Base-by-base conservation (phyloP, 257 asterid genomes). In the Cinchona pubescens region DNA sequence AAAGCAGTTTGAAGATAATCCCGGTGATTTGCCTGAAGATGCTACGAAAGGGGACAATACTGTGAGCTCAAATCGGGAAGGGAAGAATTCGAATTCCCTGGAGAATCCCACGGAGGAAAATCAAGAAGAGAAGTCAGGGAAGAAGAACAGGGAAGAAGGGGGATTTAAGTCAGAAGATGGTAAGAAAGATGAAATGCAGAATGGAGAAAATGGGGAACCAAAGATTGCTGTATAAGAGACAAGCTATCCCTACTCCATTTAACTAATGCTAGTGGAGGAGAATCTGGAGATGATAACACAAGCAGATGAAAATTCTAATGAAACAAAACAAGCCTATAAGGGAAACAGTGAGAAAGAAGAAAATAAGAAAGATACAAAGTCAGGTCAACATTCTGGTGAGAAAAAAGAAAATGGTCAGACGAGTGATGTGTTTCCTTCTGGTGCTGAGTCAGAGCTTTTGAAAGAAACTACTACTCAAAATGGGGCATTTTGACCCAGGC, bases 401-500 rank as follows among this genome's bases (percentile, higher is more conserved):
- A 85, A 85, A 61, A 83, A 80, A 82, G 91, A 89, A 60, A 58
- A 67, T 45, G 69, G 34, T 49, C 77, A 76, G 72, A 25, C 73
- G 55, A 68, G 63, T 76, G 94, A 89, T 45, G 83, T 82, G 55
- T 89, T 86, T 82, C 96, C 97, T n/a, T n/a, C n/a, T n/a, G 99
- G 90, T 45, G 90, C 91, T 68, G 94, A 90, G 61, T 87, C 96
- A 23, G 99, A 92, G 86, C 91, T 95, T 73, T 75, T 91, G 84
- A 85, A 88, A 66, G 98, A 95, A 85, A 81, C 96, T 7, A 67
- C 88, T 37, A 86, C 91, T 76, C 89, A 86, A 79, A 88, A 77
- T 67, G 98, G 98, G 69, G 84, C 99, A 13, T 95, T 95, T 80
- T 30, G 38, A 92, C 98, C 78, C 99, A 95, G 87, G 94, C 96